Evolutionary conservation across 768 basidiomycete species (phyloP).

Genomic region (Macrocybe gigantea): DNA sequence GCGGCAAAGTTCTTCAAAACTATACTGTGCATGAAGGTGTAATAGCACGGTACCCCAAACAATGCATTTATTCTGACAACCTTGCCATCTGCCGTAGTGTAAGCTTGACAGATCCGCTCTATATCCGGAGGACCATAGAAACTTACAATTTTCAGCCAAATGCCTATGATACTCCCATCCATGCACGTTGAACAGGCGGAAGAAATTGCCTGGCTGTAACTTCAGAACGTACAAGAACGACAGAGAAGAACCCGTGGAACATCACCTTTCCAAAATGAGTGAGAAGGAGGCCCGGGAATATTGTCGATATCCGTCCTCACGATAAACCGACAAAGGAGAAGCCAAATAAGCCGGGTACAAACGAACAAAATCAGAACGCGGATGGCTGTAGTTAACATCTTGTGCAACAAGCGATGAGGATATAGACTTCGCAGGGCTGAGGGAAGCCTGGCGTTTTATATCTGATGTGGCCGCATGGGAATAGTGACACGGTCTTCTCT

Average conservation of each 20-base stretch:
- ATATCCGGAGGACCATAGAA: not conserved
- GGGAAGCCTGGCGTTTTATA: too few species aligned
- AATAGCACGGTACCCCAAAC: conserved; percentile 9
- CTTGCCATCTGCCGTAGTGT: conserved; percentile 9
- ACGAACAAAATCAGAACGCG: conserved; percentile 4
- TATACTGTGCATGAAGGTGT: not conserved
- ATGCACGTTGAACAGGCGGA: conserved; percentile 7
- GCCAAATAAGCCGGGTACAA: conserved; percentile 7
- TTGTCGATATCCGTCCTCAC: conserved; percentile 23
- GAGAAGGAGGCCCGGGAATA: conserved; percentile 24
- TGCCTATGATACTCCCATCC: conserved; percentile 12
- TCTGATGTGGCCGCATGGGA: too few species aligned
- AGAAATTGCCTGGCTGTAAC: conserved; percentile 10
- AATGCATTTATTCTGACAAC: conserved; percentile 12
- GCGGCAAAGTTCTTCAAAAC: not conserved
- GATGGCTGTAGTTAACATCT: not conserved
- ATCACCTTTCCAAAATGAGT: conserved; percentile 24
- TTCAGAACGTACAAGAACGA: not conserved
- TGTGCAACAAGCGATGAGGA: not conserved
- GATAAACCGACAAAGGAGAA: conserved; percentile 8
- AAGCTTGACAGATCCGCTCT: not conserved
- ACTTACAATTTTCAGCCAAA: conserved; percentile 9
- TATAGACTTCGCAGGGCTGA: too few species aligned
- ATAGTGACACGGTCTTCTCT: too few species aligned
- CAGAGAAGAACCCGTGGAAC: not conserved